phyloP scores from a whole-genome alignment of 768 basidiomycete species.

The Amanita rubescens region DNA sequence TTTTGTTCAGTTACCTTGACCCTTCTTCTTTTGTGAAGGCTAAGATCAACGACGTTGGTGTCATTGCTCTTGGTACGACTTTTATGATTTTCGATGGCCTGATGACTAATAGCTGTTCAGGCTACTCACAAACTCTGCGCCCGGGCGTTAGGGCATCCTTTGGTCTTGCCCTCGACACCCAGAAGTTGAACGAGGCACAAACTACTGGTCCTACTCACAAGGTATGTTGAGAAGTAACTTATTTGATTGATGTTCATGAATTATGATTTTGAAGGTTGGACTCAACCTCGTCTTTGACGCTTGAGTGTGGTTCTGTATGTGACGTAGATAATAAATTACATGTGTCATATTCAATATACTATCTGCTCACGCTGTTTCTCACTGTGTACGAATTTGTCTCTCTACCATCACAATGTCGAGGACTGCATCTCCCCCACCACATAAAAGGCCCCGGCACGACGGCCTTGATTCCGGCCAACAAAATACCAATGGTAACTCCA shows the following conservation, averaged over 20 bases:
- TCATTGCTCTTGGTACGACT: constrained; percentile 69
- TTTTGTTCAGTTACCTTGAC: constrained; percentile 64
- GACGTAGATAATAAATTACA: constrained; percentile 7
- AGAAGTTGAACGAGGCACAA: constrained; percentile 72
- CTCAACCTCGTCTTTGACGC: constrained; percentile 70
- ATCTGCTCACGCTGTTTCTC: neutral
- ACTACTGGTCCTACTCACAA: constrained; percentile 71
- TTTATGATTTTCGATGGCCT: neutral
- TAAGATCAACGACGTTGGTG: constrained; percentile 96
- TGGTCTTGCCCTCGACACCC: constrained; percentile 93
- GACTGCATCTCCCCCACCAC: neutral
- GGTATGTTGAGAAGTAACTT: constrained; percentile 25
- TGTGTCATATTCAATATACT: constrained; percentile 3
- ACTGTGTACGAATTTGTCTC: neutral
- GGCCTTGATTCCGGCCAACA: neutral
- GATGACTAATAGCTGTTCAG: constrained; percentile 25
- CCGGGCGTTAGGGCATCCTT: constrained; percentile 90
- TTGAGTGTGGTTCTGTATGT: constrained; percentile 24
- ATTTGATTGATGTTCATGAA: neutral
- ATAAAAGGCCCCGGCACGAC: constrained; percentile 1
- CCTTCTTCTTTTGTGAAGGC: constrained; percentile 90
- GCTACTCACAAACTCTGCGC: constrained; percentile 90
- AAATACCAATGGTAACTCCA: neutral
- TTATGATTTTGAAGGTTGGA: constrained; percentile 45
- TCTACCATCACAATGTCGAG: neutral